These are phyloP conservation scores for Chytriomyces sp. DNA, from an alignment of 192 early-diverging fungal species.

Conservation along the genomic window DNA sequence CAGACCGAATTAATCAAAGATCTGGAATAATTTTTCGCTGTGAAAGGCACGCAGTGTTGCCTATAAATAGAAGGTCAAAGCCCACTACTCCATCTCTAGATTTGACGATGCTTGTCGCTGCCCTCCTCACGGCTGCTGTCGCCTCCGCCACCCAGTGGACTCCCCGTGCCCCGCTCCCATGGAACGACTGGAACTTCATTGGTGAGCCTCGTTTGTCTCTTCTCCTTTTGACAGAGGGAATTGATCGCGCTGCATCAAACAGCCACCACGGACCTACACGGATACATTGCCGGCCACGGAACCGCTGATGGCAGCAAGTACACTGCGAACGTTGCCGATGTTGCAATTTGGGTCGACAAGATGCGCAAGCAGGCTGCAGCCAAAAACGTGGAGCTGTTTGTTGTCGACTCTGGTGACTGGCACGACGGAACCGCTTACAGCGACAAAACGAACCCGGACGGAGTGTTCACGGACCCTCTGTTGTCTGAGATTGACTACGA, in stretches of 20 bases:
- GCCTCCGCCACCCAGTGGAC: background rate
- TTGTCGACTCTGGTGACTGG: constrained; percentile 55
- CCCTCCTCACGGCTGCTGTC: background rate
- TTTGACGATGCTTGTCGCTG: background rate
- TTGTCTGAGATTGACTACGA: constrained; percentile 42
- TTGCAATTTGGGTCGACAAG: constrained; percentile 52
- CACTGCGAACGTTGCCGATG: constrained; percentile 57
- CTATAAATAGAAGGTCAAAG: no score
- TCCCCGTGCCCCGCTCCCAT: constrained; percentile 38
- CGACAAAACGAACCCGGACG: constrained; percentile 1
- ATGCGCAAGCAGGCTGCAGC: constrained; percentile 51
- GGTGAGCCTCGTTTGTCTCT: background rate
- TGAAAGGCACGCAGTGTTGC: no score
- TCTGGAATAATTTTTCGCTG: no score
- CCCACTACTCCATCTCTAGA: no score
- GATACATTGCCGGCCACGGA: constrained; percentile 25
- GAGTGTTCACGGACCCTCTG: constrained; percentile 33
- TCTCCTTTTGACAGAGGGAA: background rate
- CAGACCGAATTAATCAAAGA: no score
- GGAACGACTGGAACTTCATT: constrained; percentile 59
- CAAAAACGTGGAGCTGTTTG: constrained; percentile 53
- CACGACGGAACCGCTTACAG: constrained; percentile 40
- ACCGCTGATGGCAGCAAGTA: constrained; percentile 32
- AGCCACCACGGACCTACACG: constrained; percentile 20
- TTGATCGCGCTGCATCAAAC: no score